Evolutionary conservation across 2,329 filamentous ascomycete genomes (phyloP).

Genomic region (Pseudopithomyces chartarum): DNA sequence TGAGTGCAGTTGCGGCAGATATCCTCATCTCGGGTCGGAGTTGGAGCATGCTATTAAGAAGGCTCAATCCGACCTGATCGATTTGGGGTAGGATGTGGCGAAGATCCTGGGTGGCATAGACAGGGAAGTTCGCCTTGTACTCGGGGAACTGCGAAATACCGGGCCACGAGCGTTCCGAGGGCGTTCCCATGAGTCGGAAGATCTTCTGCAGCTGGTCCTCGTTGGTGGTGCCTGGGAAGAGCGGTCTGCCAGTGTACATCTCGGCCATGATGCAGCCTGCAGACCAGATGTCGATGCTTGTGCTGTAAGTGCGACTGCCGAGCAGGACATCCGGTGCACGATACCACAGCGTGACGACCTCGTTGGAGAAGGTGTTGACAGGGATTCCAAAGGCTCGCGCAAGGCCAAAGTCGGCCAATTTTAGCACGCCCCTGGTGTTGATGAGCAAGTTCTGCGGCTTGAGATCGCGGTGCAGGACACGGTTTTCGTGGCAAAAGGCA

Average conservation of each 20-base stretch:
- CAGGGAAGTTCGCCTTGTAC: constrained; percentile 93
- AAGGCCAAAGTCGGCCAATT: constrained; percentile 92
- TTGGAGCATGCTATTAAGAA: constrained; percentile 90
- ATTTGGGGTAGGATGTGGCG: constrained; percentile 87
- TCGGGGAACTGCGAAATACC: constrained; percentile 95
- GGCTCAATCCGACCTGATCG: constrained; percentile 82
- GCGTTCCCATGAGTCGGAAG: constrained; percentile 98
- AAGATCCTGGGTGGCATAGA: constrained; percentile 91
- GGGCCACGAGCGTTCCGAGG: constrained; percentile 93
- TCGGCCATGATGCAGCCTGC: constrained; percentile 99
- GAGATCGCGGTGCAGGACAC: constrained; percentile 91
- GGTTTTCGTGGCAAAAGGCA: constrained; percentile 96
- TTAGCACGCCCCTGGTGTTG: constrained; percentile 86
- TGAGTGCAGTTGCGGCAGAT: constrained; percentile 81
- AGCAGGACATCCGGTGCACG: constrained; percentile 94
- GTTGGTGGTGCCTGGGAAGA: constrained; percentile 97
- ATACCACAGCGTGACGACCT: constrained; percentile 98
- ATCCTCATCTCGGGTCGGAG: constrained; percentile 89
- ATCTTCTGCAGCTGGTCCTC: constrained; percentile 97
- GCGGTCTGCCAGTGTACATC: constrained; percentile 94
- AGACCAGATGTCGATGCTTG: constrained; percentile 99
- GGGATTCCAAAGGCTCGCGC: constrained; percentile 95
- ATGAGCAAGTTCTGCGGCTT: constrained; percentile 98
- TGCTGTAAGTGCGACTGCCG: constrained; percentile 95
- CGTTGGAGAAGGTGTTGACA: constrained; percentile 97